These are phyloP conservation scores for Tardiomyces depauwii DNA, from an alignment of 1,139 yeast species.

Conservation along the genomic window DNA sequence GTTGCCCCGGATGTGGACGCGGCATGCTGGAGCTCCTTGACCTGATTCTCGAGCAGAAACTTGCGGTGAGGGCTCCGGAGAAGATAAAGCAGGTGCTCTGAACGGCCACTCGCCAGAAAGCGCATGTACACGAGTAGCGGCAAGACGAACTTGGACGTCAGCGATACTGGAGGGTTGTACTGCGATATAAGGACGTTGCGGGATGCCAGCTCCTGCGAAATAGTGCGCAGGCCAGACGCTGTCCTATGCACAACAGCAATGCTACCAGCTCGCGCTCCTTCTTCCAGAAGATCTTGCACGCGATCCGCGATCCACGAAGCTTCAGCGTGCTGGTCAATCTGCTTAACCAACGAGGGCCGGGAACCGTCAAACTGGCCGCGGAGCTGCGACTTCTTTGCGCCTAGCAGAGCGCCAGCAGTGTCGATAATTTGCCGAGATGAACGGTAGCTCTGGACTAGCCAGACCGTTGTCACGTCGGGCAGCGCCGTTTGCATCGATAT, in stretches of 20 bases:
- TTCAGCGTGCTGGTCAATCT: background rate
- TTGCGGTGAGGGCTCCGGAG: background rate
- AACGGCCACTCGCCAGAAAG: background rate
- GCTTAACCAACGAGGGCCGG: background rate
- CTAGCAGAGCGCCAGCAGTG: slow-evolving; percentile 1
- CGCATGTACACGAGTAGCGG: background rate
- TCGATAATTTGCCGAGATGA: background rate
- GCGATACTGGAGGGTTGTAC: background rate
- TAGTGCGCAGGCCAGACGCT: background rate
- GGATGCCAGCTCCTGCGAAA: background rate
- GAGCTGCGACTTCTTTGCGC: background rate
- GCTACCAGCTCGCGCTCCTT: background rate
- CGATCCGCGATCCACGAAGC: background rate
- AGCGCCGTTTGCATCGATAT: slow-evolving; percentile 3
- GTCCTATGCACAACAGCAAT: background rate
- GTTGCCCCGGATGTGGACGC: background rate
- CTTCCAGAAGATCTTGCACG: background rate
- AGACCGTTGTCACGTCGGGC: slow-evolving; percentile 1
- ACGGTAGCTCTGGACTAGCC: background rate
- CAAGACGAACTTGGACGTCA: background rate
- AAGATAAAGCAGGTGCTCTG: background rate
- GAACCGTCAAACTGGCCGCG: background rate
- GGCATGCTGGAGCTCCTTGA: background rate
- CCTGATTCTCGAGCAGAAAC: background rate
- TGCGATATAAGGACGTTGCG: background rate